A percentile compares a stretch with the other conserved stretches of the same genome.
phyloP scores from a whole-genome alignment of 2,329 filamentous ascomycete species.

The Sporothrix humicola region DNA sequence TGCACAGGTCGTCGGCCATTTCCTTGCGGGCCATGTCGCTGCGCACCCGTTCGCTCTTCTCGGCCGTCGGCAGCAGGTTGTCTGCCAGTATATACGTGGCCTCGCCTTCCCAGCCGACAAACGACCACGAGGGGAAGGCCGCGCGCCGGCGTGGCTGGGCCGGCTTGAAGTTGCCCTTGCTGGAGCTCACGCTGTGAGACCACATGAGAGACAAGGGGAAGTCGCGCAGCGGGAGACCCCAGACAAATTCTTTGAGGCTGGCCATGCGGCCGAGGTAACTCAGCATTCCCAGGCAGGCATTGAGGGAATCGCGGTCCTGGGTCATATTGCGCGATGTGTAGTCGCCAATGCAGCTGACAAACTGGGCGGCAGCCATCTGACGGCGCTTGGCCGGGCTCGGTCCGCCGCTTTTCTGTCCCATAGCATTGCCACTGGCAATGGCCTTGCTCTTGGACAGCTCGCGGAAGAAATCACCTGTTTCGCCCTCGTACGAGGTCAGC shows the following conservation, averaged over 20 bases:
- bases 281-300: constrained; percentile 29
- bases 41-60: neutral
- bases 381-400: neutral
- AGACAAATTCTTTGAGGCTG: constrained; percentile 10
- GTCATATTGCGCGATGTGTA: constrained; percentile 30
- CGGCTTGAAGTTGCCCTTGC: neutral
- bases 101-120: constrained; percentile 30
- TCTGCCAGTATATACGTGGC: constrained; percentile 26
- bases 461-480: neutral
- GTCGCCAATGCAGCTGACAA: neutral
- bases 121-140: constrained; percentile 32
- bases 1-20: constrained; percentile 23
- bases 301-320: constrained; percentile 29
- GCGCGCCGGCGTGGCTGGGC: neutral
- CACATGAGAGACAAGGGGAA: constrained; percentile 33
- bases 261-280: constrained; percentile 4
- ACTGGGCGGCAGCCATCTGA: constrained; percentile 18
- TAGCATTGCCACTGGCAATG: neutral
- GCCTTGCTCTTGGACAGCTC: neutral
- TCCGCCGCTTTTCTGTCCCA: neutral
- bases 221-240: constrained; percentile 31
- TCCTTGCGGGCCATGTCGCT: neutral
- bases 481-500: neutral
- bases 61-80: constrained; percentile 11
- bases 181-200: constrained; percentile 1